These are phyloP conservation scores for Globomyces pollinis-pini DNA, from an alignment of 192 early-diverging fungal species.

Conservation along the genomic window DNA sequence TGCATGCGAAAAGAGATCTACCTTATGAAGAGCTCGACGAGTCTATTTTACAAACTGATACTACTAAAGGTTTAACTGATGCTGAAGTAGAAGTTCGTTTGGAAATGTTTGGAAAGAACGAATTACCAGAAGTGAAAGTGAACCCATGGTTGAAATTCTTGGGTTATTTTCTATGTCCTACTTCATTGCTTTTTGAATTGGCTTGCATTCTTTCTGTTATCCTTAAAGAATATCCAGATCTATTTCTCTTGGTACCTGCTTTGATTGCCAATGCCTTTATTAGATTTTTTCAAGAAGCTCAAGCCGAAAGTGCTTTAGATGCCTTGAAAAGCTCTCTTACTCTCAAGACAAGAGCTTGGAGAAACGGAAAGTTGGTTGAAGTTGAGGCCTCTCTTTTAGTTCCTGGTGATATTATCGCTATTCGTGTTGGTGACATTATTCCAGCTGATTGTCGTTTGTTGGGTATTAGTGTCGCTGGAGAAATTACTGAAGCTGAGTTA, in stretches of 20 bases:
- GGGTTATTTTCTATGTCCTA: conserved; percentile 77
- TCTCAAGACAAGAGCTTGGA: conserved; percentile 70
- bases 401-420: conserved; percentile 84
- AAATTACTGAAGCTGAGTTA: conserved; percentile 68
- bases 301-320: conserved; percentile 87
- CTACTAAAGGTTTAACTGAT: conserved; percentile 60
- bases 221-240: conserved; percentile 79
- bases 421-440: conserved; percentile 90
- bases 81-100: conserved; percentile 67
- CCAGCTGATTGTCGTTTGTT: conserved; percentile 79
- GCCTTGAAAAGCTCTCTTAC: conserved; percentile 90
- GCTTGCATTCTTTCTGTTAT: conserved; percentile 76
- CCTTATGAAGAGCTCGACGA: too few species aligned
- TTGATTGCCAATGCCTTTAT: conserved; percentile 84
- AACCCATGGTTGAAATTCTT: conserved; percentile 83
- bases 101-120: conserved; percentile 67
- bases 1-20: too few species aligned
- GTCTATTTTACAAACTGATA: conserved; percentile 76
- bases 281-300: conserved; percentile 87
- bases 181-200: conserved; percentile 84
- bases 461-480: conserved; percentile 45
- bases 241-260: conserved; percentile 74
- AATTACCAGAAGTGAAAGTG: conserved; percentile 67
- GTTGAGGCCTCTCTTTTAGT: conserved; percentile 40
- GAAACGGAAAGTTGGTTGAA: conserved; percentile 46